Evolutionary conservation across 2,329 filamentous ascomycete species (phyloP).

Genomic region (Claviceps sp.): DNA sequence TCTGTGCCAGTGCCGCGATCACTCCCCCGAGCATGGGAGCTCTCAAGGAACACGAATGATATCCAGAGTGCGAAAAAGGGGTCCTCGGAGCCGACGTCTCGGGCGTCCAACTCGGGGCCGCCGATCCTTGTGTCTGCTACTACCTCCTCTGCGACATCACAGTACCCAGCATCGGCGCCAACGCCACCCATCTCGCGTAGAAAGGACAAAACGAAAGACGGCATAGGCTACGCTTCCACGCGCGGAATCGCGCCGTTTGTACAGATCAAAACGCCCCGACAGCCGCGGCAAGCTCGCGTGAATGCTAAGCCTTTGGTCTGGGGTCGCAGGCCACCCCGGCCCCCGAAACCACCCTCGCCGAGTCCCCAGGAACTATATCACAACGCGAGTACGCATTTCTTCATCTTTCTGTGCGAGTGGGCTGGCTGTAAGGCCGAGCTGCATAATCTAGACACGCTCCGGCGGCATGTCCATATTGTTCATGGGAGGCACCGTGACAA

Average conservation of each 20-base stretch:
- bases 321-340: constrained; percentile 29
- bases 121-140: neutral
- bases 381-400: constrained; percentile 28
- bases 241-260: constrained; percentile 6
- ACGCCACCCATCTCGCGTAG: neutral
- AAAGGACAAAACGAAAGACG: constrained; percentile 19
- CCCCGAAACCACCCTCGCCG: constrained; percentile 24
- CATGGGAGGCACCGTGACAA: constrained; percentile 23
- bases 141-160: neutral
- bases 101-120: neutral
- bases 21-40: neutral
- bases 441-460: constrained; percentile 47
- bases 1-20: neutral
- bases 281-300: constrained; percentile 12
- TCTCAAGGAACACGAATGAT: neutral
- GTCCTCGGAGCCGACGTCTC: neutral
- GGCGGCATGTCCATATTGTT: constrained; percentile 36
- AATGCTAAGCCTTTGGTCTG: constrained; percentile 13
- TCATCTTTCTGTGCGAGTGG: constrained; percentile 49
- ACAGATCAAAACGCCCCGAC: constrained; percentile 6
- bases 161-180: neutral
- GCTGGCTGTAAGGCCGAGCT: constrained; percentile 43
- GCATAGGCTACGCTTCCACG: constrained; percentile 14
- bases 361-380: constrained; percentile 29
- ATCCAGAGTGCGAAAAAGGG: neutral